phyloP scores from a whole-genome alignment of 1,139 yeast species.

The Magnusiomyces sp. region DNA sequence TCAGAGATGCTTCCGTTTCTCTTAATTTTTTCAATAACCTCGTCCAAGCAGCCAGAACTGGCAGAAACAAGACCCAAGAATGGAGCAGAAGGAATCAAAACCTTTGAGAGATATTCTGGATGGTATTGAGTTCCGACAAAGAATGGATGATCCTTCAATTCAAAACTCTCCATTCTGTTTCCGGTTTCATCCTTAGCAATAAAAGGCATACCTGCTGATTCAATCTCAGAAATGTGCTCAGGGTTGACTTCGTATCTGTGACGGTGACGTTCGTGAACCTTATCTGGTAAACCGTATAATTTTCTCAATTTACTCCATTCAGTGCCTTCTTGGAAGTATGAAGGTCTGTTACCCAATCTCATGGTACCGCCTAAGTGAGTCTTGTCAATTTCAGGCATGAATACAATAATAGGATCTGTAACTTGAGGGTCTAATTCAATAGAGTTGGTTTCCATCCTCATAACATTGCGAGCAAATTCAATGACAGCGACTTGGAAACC shows the following conservation, averaged over 20 bases:
- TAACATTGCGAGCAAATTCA: conserved; percentile 78
- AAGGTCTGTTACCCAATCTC: conserved; percentile 93
- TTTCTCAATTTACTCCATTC: conserved; percentile 68
- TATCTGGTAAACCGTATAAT: conserved; percentile 65
- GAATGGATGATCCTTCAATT: conserved; percentile 73
- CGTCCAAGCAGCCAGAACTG: conserved; percentile 67
- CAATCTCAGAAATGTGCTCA: conserved; percentile 58
- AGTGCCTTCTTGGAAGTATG: conserved; percentile 64
- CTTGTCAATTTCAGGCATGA: conserved; percentile 98
- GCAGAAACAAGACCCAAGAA: conserved; percentile 96
- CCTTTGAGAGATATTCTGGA: conserved; percentile 95
- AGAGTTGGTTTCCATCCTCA: conserved; percentile 70
- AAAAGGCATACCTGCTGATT: conserved; percentile 69
- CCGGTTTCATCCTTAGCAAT: conserved; percentile 90
- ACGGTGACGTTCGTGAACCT: conserved; percentile 91
- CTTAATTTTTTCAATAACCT: conserved; percentile 31
- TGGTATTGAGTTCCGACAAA: conserved; percentile 96
- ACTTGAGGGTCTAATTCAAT: conserved; percentile 70
- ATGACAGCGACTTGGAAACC: conserved; percentile 97
- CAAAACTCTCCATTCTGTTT: conserved; percentile 90
- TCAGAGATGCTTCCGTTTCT: conserved; percentile 5
- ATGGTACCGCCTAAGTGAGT: conserved; percentile 96
- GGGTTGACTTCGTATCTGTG: conserved; percentile 98
- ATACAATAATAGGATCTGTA: conserved; percentile 75
- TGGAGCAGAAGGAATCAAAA: conserved; percentile 93